Conservation (phyloP, 2,329 filamentous ascomycete species). For the Claviceps quebecensis region DNA sequence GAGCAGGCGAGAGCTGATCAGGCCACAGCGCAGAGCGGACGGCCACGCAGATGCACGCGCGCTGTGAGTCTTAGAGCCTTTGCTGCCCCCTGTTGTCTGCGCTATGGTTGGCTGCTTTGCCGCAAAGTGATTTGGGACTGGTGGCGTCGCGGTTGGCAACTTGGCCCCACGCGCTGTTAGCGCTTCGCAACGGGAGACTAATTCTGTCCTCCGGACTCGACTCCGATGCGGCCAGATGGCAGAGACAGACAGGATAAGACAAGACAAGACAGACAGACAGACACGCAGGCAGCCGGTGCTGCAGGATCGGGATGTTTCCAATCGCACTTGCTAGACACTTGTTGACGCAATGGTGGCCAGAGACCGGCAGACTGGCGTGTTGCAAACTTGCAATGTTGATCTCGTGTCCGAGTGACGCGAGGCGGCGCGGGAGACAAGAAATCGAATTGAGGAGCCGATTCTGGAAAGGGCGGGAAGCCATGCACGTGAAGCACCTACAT, state of each 20-base stretch:
- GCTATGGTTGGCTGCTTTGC: background rate
- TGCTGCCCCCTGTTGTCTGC: background rate
- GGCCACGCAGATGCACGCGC: background rate
- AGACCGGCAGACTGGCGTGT: background rate
- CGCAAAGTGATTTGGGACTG: constrained; percentile 1
- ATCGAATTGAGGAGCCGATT: constrained; percentile 1
- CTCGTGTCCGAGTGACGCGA: background rate
- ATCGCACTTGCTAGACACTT: background rate
- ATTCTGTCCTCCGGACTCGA: background rate
- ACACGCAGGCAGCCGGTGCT: too few relatives aligned
- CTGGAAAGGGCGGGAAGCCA: constrained; percentile 5
- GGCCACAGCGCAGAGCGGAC: background rate
- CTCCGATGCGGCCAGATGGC: background rate
- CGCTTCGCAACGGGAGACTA: background rate
- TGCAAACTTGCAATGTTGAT: background rate
- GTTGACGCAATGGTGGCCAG: background rate
- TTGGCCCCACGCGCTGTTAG: background rate
- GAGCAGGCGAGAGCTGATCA: background rate
- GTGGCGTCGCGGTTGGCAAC: background rate
- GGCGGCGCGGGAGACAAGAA: background rate
- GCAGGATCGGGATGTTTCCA: background rate
- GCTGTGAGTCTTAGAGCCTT: background rate
- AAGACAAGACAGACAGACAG: too few relatives aligned
- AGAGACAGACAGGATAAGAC: too few relatives aligned
- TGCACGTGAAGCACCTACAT: background rate